These are phyloP conservation scores for Striga asiatica DNA, from an alignment of 257 asterid species.

Conservation along the genomic window DNA sequence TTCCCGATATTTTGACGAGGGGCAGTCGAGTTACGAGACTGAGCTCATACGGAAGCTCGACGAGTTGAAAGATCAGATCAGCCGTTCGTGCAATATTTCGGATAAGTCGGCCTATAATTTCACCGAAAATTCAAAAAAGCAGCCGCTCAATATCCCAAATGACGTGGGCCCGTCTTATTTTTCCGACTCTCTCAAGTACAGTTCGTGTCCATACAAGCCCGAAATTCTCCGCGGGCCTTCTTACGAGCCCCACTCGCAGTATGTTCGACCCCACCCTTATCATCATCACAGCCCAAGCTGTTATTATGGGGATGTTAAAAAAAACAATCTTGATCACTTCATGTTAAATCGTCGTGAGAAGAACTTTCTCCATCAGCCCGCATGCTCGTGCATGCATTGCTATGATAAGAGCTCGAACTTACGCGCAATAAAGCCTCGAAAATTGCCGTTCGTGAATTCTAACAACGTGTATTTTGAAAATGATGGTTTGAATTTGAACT, in stretches of 20 bases:
- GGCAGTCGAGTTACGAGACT: conserved; percentile 43
- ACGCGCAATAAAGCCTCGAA: conserved; percentile 26
- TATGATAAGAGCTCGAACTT: conserved; percentile 31
- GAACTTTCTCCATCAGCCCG: conserved; percentile 57
- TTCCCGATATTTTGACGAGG: conserved; percentile 37
- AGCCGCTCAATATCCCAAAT: conserved; percentile 1
- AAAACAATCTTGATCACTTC: conserved; percentile 33
- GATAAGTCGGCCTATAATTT: too few relatives aligned
- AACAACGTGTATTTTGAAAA: conserved; percentile 41
- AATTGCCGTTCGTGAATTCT: conserved; percentile 31
- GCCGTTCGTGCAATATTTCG: conserved; percentile 44
- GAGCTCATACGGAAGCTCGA: conserved; percentile 78
- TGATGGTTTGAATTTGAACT: conserved; percentile 37
- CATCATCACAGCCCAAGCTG: too few relatives aligned
- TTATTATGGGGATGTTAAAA: conserved; percentile 31
- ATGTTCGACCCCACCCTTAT: too few relatives aligned
- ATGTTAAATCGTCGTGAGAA: conserved; percentile 56
- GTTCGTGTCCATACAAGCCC: conserved; percentile 36
- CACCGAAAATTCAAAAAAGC: too few relatives aligned
- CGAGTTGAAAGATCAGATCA: conserved; percentile 63
- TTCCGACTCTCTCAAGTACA: conserved; percentile 21
- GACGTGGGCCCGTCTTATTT: conserved; percentile 31
- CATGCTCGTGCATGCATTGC: conserved; percentile 80
- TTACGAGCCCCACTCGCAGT: too few relatives aligned
- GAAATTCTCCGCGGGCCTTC: conserved; percentile 40